A percentile compares a stretch with the other conserved stretches of the same genome.
Conservation (phyloP, 2,329 filamentous ascomycete species). For the Exophiala sp. region DNA sequence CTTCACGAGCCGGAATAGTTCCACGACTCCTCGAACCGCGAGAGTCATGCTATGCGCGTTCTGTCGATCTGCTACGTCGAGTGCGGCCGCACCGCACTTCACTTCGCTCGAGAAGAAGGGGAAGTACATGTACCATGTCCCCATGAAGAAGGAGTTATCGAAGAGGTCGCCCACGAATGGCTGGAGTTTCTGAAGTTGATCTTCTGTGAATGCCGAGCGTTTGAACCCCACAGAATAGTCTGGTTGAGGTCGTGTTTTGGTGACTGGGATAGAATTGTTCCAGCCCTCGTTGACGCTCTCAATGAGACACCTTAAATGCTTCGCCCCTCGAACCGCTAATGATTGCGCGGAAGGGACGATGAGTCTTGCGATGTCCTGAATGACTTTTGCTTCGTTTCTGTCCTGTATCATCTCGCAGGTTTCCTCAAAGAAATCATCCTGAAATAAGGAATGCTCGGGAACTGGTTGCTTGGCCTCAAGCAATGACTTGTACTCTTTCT, state of each 20-base stretch:
- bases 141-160: slow-evolving; percentile 42
- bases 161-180: slow-evolving; percentile 35
- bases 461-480: too few species aligned
- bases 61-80: slow-evolving; percentile 32
- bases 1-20: slow-evolving; percentile 30
- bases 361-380: too few species aligned
- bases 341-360: too few species aligned
- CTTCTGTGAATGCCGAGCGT: slow-evolving; percentile 43
- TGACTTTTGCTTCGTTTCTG: too few species aligned
- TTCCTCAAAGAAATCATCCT: too few species aligned
- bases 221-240: not conserved
- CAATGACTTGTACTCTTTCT: too few species aligned
- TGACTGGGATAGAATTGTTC: not conserved
- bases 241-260: too few species aligned
- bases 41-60: slow-evolving; percentile 31
- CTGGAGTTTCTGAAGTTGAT: slow-evolving; percentile 41
- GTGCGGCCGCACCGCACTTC: slow-evolving; percentile 39
- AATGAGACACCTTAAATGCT: not conserved
- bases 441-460: too few species aligned
- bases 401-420: too few species aligned
- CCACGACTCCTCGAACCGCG: slow-evolving; percentile 34
- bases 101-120: too few species aligned
- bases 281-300: not conserved
- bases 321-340: too few species aligned
- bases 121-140: too few species aligned